Conservation (phyloP, 257 asterid genomes). For the Jaltomata sinuosa region DNA sequence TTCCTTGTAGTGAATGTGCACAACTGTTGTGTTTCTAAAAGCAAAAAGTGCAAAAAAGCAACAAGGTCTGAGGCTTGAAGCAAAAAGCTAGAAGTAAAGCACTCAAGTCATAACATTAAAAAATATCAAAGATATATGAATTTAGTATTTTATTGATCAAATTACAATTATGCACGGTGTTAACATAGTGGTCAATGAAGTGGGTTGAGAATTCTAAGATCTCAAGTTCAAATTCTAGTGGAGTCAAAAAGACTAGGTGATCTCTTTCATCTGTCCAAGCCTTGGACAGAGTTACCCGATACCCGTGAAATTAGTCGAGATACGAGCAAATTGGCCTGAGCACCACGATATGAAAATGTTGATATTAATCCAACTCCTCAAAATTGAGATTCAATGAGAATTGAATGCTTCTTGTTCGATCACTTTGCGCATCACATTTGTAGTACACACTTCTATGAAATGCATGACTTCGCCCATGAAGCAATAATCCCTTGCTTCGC, state of each 20-base stretch:
- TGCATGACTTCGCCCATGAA: neutral
- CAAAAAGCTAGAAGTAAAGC: neutral
- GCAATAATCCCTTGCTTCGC: neutral
- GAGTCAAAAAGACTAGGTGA: neutral
- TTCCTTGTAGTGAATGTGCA: neutral
- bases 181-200: neutral
- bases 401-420: neutral
- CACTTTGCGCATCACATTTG: neutral
- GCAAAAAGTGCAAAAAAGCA: neutral
- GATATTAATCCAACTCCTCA: neutral
- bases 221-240: neutral
- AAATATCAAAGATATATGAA: neutral
- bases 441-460: neutral
- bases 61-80: neutral
- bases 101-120: neutral
- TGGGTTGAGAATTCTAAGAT: neutral
- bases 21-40: neutral
- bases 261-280: neutral
- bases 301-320: neutral
- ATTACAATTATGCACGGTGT: neutral
- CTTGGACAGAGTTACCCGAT: neutral
- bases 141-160: neutral
- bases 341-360: neutral
- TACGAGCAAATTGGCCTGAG: neutral
- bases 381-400: neutral